Percentiles rank a stretch among this genome's conserved stretches.
These are phyloP conservation scores for Senna tora DNA, from an alignment of 306 rosid species.

Conservation along the genomic window DNA sequence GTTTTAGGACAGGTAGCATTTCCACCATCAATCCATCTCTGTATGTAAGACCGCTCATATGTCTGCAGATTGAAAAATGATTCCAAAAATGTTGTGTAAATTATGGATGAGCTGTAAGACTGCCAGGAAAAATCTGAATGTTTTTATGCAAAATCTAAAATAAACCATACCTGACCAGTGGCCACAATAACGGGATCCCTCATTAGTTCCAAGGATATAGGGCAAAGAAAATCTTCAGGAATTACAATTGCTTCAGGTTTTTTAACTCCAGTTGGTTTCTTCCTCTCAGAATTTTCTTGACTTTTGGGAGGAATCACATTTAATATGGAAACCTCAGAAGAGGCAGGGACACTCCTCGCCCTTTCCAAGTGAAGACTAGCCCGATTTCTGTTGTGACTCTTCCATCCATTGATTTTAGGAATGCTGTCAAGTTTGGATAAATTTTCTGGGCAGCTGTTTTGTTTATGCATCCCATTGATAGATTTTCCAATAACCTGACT, in stretches of 20 bases:
- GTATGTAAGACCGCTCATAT: constrained; percentile 91
- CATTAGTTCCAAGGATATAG: constrained; percentile 94
- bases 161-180: constrained; percentile 84
- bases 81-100: neutral
- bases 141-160: neutral
- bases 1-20: constrained; percentile 92
- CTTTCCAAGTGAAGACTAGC: constrained; percentile 40
- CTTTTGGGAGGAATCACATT: constrained; percentile 43
- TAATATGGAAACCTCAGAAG: constrained; percentile 42
- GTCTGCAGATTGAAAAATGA: constrained; percentile 58
- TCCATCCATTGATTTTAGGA: constrained; percentile 41
- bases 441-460: constrained; percentile 51
- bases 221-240: constrained; percentile 95
- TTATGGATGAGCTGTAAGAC: constrained; percentile 13
- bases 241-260: constrained; percentile 62
- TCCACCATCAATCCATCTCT: constrained; percentile 96
- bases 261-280: constrained; percentile 49
- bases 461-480: constrained; percentile 45
- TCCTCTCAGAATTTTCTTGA: constrained; percentile 45
- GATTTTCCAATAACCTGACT: constrained; percentile 48
- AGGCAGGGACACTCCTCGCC: constrained; percentile 49
- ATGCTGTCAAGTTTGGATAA: constrained; percentile 49
- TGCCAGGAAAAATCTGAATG: neutral
- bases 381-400: constrained; percentile 42
- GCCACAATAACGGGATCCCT: constrained; percentile 97